phyloP scores from a whole-genome alignment of 352 stramenopile species.

The Phytophthora uliginosa region DNA sequence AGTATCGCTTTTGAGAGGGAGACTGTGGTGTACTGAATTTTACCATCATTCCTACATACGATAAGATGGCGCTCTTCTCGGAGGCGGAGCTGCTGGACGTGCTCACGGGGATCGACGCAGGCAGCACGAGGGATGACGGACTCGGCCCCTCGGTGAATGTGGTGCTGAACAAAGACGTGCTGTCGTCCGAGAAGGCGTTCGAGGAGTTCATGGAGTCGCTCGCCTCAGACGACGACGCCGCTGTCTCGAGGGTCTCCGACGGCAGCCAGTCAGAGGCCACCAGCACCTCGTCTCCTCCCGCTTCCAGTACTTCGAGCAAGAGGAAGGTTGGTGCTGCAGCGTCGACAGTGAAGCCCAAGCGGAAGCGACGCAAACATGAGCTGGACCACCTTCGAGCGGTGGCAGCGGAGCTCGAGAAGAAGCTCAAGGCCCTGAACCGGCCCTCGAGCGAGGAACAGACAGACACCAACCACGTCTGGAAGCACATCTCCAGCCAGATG shows the following conservation, averaged over 20 bases:
- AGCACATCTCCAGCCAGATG: constrained; percentile 53
- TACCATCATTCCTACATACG: constrained; percentile 1
- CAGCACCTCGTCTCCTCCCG: constrained; percentile 5
- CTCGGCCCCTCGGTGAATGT: constrained; percentile 20
- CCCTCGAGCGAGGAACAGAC: constrained; percentile 34
- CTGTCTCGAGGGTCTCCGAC: constrained; percentile 1
- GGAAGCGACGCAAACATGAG: constrained; percentile 66
- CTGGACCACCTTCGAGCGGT: constrained; percentile 60
- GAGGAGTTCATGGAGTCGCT: constrained; percentile 41
- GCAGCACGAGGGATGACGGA: background rate
- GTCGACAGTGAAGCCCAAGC: constrained; percentile 41
- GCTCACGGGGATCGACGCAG: constrained; percentile 45
- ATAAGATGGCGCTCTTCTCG: constrained; percentile 38
- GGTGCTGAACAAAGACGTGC: constrained; percentile 23
- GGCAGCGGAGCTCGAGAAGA: constrained; percentile 50
- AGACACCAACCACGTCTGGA: constrained; percentile 50
- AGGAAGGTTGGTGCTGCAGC: background rate
- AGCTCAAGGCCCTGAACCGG: constrained; percentile 51
- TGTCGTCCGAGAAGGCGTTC: constrained; percentile 37
- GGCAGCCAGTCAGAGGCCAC: constrained; percentile 14
- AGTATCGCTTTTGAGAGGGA: constrained; percentile 5
- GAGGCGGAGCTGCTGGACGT: constrained; percentile 61
- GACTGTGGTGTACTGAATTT: background rate
- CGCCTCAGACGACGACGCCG: constrained; percentile 26
- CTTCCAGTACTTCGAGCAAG: constrained; percentile 1